These are phyloP conservation scores for Dimargaris verticillata DNA, from an alignment of 192 early-diverging fungal species.

Conservation along the genomic window DNA sequence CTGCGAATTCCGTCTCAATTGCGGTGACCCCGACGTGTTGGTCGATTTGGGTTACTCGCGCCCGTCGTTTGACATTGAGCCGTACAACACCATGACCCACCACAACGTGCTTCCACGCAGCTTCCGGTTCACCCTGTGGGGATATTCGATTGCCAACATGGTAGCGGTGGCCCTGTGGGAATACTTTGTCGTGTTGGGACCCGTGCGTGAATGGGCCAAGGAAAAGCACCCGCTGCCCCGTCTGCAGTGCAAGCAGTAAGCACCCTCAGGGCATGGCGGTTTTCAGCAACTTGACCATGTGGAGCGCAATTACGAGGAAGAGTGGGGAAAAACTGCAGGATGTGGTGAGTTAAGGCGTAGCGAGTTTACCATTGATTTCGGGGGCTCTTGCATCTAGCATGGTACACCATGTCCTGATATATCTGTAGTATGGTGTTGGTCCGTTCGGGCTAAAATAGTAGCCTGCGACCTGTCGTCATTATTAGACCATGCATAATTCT, in stretches of 20 bases:
- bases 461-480: no score
- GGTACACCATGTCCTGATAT: no score
- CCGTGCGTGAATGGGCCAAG: conserved; percentile 25
- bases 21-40: conserved; percentile 33
- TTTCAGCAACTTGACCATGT: neutral
- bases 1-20: conserved; percentile 53
- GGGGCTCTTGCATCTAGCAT: no score
- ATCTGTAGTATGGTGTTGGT: no score
- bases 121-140: conserved; percentile 40
- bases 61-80: conserved; percentile 20
- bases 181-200: conserved; percentile 28
- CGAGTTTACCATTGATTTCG: no score
- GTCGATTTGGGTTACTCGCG: conserved; percentile 18
- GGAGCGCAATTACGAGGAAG: no score
- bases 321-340: no score
- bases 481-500: no score
- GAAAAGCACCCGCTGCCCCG: conserved; percentile 30
- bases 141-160: conserved; percentile 26
- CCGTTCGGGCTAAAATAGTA: no score
- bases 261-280: neutral
- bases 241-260: conserved; percentile 19
- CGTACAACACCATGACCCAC: conserved; percentile 38
- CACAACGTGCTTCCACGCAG: conserved; percentile 40
- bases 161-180: conserved; percentile 27
- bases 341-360: no score